Conservation (phyloP, 805 yeast species). For the Candida tammaniensis region DNA sequence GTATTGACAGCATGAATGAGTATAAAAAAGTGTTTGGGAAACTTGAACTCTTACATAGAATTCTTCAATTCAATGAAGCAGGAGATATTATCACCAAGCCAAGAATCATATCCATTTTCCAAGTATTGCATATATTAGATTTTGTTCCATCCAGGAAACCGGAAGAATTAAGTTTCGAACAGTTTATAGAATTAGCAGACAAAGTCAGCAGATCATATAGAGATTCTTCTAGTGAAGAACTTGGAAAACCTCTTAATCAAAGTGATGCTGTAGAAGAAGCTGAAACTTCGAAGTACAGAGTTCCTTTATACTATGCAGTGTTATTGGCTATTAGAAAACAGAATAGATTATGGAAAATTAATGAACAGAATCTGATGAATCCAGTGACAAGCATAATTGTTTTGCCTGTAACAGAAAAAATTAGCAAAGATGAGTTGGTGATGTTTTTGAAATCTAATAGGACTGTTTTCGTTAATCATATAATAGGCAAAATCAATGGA, state of each 20-base stretch:
- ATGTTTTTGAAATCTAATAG: slow-evolving; percentile 11
- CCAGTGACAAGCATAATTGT: slow-evolving; percentile 34
- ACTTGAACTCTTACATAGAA: slow-evolving; percentile 46
- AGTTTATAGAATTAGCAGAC: neutral
- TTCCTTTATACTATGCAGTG: slow-evolving; percentile 36
- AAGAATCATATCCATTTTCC: slow-evolving; percentile 33
- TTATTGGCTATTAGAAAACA: slow-evolving; percentile 51
- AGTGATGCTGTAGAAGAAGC: neutral
- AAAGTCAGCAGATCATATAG: no score
- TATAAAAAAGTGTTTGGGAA: slow-evolving; percentile 39
- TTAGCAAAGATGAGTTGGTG: slow-evolving; percentile 14
- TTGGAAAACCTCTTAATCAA: neutral
- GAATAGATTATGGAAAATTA: slow-evolving; percentile 42
- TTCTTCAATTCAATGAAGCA: slow-evolving; percentile 38
- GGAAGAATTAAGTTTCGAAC: neutral
- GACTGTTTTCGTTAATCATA: slow-evolving; percentile 17
- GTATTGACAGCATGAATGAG: slow-evolving; percentile 38
- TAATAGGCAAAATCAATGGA: slow-evolving; percentile 12
- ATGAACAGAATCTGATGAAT: slow-evolving; percentile 22
- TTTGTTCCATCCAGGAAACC: neutral
- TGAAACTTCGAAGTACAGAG: slow-evolving; percentile 3
- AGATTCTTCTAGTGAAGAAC: no score
- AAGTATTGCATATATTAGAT: slow-evolving; percentile 10
- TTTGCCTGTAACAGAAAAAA: slow-evolving; percentile 23
- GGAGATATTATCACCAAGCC: slow-evolving; percentile 30